phyloP scores from a whole-genome alignment of 371 early-diverging fungal species.

The Rhizopus delemar region DNA sequence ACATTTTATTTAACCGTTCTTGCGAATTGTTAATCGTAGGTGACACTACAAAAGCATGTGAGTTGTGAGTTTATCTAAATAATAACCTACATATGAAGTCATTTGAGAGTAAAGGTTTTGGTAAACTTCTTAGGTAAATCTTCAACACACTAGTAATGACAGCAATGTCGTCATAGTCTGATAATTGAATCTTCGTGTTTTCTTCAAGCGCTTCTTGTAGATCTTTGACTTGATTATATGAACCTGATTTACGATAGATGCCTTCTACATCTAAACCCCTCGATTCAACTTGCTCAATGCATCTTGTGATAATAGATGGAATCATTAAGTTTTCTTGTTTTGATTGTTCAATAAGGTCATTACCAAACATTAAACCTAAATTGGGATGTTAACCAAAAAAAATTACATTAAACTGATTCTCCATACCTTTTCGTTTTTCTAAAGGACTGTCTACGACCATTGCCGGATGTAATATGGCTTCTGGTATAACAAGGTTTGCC shows the following conservation, averaged over 20 bases:
- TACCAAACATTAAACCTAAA: conserved; percentile 23
- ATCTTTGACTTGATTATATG: conserved; percentile 68
- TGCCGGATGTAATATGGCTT: conserved; percentile 22
- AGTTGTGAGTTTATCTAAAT: background rate
- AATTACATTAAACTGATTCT: background rate
- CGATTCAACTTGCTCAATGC: conserved; percentile 22
- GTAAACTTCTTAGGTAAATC: conserved; percentile 87
- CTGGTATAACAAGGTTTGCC: conserved; percentile 4
- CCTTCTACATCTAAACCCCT: conserved; percentile 48
- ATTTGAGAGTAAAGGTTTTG: conserved; percentile 83
- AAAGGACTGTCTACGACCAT: conserved; percentile 13
- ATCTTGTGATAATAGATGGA: conserved; percentile 17
- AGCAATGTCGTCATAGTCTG: conserved; percentile 54
- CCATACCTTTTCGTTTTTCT: conserved; percentile 10
- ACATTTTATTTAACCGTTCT: conserved; percentile 2
- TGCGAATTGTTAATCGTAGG: background rate
- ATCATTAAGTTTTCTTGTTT: conserved; percentile 15
- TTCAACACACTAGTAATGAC: conserved; percentile 86
- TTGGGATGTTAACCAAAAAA: background rate
- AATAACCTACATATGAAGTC: conserved; percentile 71
- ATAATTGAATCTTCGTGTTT: conserved; percentile 39
- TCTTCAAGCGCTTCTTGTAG: conserved; percentile 53
- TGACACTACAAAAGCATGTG: background rate
- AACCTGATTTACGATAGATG: conserved; percentile 87
- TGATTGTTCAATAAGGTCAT: conserved; percentile 23